Base-by-base conservation (phyloP, 2,329 filamentous ascomycete genomes). In the Colletotrichum musicola region DNA sequence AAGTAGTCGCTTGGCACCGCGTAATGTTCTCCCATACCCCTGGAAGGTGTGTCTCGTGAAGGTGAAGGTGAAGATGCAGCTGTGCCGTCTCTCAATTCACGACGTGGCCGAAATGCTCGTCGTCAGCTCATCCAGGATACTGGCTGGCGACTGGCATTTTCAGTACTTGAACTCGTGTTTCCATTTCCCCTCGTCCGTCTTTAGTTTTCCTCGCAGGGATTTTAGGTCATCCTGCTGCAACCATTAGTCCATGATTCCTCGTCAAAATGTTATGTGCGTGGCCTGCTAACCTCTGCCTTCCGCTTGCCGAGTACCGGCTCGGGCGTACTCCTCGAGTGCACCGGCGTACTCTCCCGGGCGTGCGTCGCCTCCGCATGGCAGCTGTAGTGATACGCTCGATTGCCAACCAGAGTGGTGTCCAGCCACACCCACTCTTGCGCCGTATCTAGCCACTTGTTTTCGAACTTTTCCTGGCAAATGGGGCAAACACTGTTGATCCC, bases 391-490 rank as follows among this genome's bases (percentile, higher is more conserved):
- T 94, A 98, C 16, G 96, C 92, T 71, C 93, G 90, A 64, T 87
- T 89, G 42, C 92, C 93, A 35, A 97, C 89, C 72, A 91, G 88
- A 58, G 93, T 85, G 0, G 95, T 93, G 79, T 99, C 95, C 79
- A 94, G 91, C 93, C 96, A 98, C 47, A 99, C 95, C 88, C 95
- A 98, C 76, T 99, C 95, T 79, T 98, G 94, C 18, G 92, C 93
- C 71, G 97, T 94, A 74, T 97, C 94, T 6, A 95, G 90, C 92
- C 94, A 98, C 72, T 92, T 92, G 72, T 93, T 94, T 81, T 97
- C 92, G 74, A 99, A 98, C 72, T 92, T 92, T 77, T 99, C 96
- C 78, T 97, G 95, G 78, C 96, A 98, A 73, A 99, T 97, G 2
- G 94, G 94, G 76, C 96, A 99, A 1, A 92, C 87, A 16, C 89